phyloP scores from a whole-genome alignment of 352 stramenopile species.

The Phytophthora vignae region DNA sequence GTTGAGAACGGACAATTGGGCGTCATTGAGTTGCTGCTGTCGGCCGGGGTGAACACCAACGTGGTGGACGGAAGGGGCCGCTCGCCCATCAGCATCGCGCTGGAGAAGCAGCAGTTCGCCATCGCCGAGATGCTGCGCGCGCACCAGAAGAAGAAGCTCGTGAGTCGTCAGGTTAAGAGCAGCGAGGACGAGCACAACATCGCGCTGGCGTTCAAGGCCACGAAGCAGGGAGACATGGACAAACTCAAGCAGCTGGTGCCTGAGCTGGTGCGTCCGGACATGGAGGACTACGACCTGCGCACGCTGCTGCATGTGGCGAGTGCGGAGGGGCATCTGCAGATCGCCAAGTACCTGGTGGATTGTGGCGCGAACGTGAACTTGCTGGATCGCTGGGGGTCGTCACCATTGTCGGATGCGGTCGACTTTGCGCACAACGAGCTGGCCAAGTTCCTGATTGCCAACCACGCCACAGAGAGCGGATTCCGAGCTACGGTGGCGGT shows the following conservation, averaged over 20 bases:
- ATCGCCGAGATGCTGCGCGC: constrained; percentile 74
- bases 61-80: constrained; percentile 63
- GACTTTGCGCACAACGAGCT: constrained; percentile 85
- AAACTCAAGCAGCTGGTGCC: constrained; percentile 65
- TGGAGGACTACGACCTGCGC: constrained; percentile 80
- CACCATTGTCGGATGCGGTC: constrained; percentile 73
- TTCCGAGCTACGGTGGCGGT: constrained; percentile 60
- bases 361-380: constrained; percentile 82
- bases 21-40: constrained; percentile 81
- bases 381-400: constrained; percentile 82
- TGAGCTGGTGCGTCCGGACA: constrained; percentile 61
- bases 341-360: constrained; percentile 72
- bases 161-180: constrained; percentile 38
- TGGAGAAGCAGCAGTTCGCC: constrained; percentile 60
- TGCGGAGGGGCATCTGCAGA: constrained; percentile 64
- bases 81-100: constrained; percentile 71
- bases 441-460: constrained; percentile 66
- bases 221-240: constrained; percentile 60
- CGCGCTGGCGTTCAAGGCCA: constrained; percentile 62
- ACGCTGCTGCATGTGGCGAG: constrained; percentile 80
- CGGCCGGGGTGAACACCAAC: constrained; percentile 68
- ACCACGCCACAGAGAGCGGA: constrained; percentile 73
- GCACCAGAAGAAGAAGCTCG: constrained; percentile 62
- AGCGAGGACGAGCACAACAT: constrained; percentile 54
- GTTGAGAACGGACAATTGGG: constrained; percentile 75